Conservation (phyloP, 2,329 filamentous ascomycete species). For the Ophiostoma himal-ulmi region DNA sequence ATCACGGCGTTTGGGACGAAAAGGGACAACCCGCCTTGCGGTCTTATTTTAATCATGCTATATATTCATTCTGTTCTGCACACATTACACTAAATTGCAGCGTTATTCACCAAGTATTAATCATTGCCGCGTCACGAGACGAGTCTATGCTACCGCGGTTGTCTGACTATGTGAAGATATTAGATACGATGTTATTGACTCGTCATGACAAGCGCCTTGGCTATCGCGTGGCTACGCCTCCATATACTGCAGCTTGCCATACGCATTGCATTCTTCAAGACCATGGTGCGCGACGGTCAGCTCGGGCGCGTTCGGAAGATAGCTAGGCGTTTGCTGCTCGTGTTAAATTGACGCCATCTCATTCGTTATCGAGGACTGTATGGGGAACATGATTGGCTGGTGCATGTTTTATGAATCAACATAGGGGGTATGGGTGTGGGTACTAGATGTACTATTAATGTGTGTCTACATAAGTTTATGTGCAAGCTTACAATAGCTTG, state of each 20-base stretch:
- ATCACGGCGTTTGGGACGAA: conserved; percentile 16
- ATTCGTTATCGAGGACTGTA: conserved; percentile 33
- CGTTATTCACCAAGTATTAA: background rate
- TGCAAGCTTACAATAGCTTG: too few relatives aligned
- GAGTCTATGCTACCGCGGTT: background rate
- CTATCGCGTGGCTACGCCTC: background rate
- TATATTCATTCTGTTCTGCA: conserved; percentile 1
- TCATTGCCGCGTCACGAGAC: background rate
- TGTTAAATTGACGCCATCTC: conserved; percentile 36
- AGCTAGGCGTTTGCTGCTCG: conserved; percentile 30
- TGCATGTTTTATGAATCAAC: background rate
- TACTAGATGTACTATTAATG: too few relatives aligned
- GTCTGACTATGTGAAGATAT: background rate
- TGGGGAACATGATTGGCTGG: conserved; percentile 16
- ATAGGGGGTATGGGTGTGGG: background rate
- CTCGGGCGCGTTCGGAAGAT: conserved; percentile 17
- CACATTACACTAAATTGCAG: background rate
- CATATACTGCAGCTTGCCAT: background rate
- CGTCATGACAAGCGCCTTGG: background rate
- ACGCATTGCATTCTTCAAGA: conserved; percentile 23
- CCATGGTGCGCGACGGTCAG: background rate
- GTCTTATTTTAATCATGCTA: background rate
- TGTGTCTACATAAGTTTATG: too few relatives aligned
- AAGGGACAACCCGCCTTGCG: background rate
- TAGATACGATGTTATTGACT: background rate